Evolutionary conservation across 2,329 filamentous ascomycete species (phyloP), one percentile per base, ranked within the genome.

Genomic region (Hyphodiscus sp.): DNA sequence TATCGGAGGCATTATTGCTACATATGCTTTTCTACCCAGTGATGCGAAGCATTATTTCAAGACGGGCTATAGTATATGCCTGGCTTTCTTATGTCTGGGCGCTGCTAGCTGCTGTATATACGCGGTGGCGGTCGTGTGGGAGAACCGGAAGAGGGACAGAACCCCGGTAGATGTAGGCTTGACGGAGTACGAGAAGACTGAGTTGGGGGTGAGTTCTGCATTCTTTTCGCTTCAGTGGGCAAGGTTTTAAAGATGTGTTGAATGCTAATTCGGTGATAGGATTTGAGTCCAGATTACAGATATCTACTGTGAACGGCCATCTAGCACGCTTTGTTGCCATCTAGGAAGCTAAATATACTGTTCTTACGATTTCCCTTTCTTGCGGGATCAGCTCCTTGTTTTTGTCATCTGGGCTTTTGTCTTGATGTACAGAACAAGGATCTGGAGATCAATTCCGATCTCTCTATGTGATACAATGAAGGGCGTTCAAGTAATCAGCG

Each of bases 1-100:
- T 63, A 82, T 90, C 41, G 87, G 87, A 43, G 88, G 87, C 23
- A 90, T 91, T 64, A 85, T 91, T 56, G 79, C 87, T 13, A 89
- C 87, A 0, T 91, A 83, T 70, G 74, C 81, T 1, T 90, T 89
- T 68, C 65, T 87, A 18, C 66, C 71, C 20, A 78, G 74, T 50
- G 89, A 96, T 66, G 79, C 80, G 4, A 8, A 4, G 1, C 89
- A 88, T 0, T 64, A 70, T 45, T 95, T 86, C 69, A 79, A 74
- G 7, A 82, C 78, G 0, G 91, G 91, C 0, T 95, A 94, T 70
- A 79, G 78, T 51, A 90, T 96, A 58, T 86, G 83, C 65, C 76
- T 95, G 5, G 82, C 77, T 0, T 95, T 95, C 64, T 79, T 85
- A 9, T 78, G 81, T 49, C 67, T 96, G 29, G 86, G 83, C 50